These are phyloP conservation scores for Spathaspora sp. DNA, from an alignment of 1,139 yeast species.

Conservation along the genomic window DNA sequence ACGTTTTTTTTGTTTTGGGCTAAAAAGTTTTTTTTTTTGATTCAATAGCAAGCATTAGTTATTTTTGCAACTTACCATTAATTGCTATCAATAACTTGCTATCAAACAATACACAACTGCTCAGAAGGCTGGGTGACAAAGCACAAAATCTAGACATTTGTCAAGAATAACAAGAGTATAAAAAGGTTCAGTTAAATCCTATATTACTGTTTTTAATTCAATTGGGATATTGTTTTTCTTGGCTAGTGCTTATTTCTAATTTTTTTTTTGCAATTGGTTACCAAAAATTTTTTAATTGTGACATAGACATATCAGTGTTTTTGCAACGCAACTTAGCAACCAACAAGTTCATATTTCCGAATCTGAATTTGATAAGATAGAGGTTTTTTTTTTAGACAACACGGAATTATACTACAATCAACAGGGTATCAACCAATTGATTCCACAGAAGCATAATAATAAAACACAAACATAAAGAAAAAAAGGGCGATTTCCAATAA, in stretches of 20 bases:
- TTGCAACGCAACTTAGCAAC: constrained; percentile 1
- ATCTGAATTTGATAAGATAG: not conserved
- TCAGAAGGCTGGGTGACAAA: not conserved
- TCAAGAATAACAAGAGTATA: not conserved
- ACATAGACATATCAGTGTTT: not conserved
- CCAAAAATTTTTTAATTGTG: not conserved
- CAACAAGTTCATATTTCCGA: not conserved
- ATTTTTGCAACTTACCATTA: not conserved
- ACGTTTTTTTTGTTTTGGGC: not conserved
- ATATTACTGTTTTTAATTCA: not conserved
- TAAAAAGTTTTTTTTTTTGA: not conserved
- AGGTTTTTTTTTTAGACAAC: not conserved
- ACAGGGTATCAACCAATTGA: not conserved
- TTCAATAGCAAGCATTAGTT: not conserved
- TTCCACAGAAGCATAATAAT: not conserved
- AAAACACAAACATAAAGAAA: constrained; percentile 1
- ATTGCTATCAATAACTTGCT: constrained; percentile 1
- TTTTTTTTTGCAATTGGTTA: not conserved
- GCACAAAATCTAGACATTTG: not conserved
- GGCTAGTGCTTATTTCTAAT: not conserved
- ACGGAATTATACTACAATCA: not conserved
- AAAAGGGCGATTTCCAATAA: not conserved
- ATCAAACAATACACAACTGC: not conserved
- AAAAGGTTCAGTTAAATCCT: not conserved
- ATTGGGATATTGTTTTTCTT: not conserved